A percentile compares a stretch with the other conserved stretches of the same genome.
Conservation (phyloP, 345 rosid genomes). For the Citrus reticulata region DNA sequence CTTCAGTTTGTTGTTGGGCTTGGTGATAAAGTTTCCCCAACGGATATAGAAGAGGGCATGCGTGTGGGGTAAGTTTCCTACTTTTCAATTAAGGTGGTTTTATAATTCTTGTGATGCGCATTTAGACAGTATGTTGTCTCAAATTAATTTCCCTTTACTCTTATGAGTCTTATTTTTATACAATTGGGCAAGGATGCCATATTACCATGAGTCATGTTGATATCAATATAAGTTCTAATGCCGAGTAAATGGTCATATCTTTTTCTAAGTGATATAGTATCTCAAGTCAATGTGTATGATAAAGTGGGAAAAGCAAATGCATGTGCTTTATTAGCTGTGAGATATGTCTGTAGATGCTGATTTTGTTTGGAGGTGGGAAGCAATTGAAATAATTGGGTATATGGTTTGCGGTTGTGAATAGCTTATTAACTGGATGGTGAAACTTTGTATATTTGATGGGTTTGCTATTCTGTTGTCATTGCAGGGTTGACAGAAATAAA, state of each 20-base stretch:
- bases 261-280: neutral
- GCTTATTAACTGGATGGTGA: neutral
- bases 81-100: neutral
- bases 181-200: neutral
- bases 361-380: neutral
- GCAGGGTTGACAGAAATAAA: conserved; percentile 95
- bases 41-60: conserved; percentile 99
- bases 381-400: neutral
- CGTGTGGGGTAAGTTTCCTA: conserved; percentile 74
- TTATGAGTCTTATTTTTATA: neutral
- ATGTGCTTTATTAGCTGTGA: neutral
- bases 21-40: conserved; percentile 96
- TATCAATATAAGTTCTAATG: neutral
- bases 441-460: neutral
- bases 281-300: neutral
- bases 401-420: neutral
- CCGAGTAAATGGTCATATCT: neutral
- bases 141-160: neutral
- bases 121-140: neutral
- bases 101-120: neutral
- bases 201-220: neutral
- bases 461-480: conserved; percentile 16
- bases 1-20: conserved; percentile 95
- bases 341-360: neutral
- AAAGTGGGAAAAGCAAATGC: neutral